A percentile compares a stretch with the other conserved stretches of the same genome.
phyloP scores from a whole-genome alignment of 805 yeast species.

The Brettanomyces custersianus region DNA sequence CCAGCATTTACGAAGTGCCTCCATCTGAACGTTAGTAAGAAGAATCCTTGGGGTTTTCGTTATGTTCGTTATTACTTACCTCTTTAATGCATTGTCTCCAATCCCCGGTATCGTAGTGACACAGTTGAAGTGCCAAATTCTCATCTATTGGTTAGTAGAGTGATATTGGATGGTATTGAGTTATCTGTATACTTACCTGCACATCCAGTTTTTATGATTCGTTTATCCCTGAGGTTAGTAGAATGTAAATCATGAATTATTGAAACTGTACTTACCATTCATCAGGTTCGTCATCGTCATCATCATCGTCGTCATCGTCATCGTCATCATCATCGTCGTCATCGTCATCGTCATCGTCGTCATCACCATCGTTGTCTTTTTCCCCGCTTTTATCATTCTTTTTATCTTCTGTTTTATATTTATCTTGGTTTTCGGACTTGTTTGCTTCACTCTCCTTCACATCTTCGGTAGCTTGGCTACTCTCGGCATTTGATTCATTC shows the following conservation, averaged over 20 bases:
- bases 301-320: slow-evolving; percentile 5
- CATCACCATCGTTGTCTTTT: slow-evolving; percentile 8
- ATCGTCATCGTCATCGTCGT: slow-evolving; percentile 4
- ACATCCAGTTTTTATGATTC: slow-evolving; percentile 73
- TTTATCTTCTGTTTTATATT: not conserved
- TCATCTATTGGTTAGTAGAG: slow-evolving; percentile 33
- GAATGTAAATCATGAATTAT: not conserved
- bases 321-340: slow-evolving; percentile 5
- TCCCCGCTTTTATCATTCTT: not conserved
- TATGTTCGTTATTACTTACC: slow-evolving; percentile 28
- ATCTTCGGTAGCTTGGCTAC: not conserved
- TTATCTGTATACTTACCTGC: slow-evolving; percentile 29
- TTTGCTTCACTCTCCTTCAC: not conserved
- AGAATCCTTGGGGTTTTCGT: not conserved
- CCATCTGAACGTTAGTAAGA: slow-evolving; percentile 25
- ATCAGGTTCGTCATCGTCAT: slow-evolving; percentile 56
- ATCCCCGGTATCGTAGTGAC: slow-evolving; percentile 75
- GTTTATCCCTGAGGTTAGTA: slow-evolving; percentile 43
- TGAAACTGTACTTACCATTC: slow-evolving; percentile 40
- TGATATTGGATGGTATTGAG: slow-evolving; percentile 4
- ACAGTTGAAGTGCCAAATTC: slow-evolving; percentile 58
- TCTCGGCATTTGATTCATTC: not conserved
- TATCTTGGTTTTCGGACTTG: not conserved
- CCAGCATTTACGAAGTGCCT: slow-evolving; percentile 35
- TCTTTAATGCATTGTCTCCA: slow-evolving; percentile 70